These are phyloP conservation scores for Tuber borchii DNA, from an alignment of 495 filamentous ascomycete species.

Conservation along the genomic window DNA sequence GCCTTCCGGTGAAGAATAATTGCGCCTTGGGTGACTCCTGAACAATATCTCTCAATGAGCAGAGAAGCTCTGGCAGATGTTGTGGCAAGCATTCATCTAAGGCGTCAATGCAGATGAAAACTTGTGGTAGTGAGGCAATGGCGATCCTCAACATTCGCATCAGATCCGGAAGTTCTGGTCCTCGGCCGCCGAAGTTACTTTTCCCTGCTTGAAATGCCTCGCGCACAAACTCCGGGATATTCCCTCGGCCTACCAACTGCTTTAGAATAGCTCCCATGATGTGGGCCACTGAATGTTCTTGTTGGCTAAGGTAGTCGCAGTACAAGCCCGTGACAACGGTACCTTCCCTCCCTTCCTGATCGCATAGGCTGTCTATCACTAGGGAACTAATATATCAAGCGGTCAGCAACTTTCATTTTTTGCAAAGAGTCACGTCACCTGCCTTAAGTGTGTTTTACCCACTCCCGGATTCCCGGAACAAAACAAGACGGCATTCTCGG, in stretches of 20 bases:
- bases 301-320: too few species aligned
- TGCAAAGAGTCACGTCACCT: background rate
- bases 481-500: too few species aligned
- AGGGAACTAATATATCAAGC: background rate
- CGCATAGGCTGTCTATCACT: background rate
- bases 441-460: background rate
- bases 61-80: background rate
- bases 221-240: background rate
- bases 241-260: background rate
- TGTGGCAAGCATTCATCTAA: background rate
- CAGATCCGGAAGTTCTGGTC: background rate
- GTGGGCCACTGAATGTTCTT: too few species aligned
- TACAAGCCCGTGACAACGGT: too few species aligned
- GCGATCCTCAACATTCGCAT: background rate
- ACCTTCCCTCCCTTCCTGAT: too few species aligned
- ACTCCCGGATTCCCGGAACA: too few species aligned
- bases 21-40: background rate
- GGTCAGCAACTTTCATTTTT: background rate
- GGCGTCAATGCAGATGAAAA: background rate
- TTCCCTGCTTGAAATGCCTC: background rate
- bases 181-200: background rate
- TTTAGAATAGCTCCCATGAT: background rate
- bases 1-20: background rate
- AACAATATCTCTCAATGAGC: background rate
- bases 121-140: background rate